These are phyloP conservation scores for Corynascus novoguineensis DNA, from an alignment of 495 filamentous ascomycete species.

Conservation along the genomic window DNA sequence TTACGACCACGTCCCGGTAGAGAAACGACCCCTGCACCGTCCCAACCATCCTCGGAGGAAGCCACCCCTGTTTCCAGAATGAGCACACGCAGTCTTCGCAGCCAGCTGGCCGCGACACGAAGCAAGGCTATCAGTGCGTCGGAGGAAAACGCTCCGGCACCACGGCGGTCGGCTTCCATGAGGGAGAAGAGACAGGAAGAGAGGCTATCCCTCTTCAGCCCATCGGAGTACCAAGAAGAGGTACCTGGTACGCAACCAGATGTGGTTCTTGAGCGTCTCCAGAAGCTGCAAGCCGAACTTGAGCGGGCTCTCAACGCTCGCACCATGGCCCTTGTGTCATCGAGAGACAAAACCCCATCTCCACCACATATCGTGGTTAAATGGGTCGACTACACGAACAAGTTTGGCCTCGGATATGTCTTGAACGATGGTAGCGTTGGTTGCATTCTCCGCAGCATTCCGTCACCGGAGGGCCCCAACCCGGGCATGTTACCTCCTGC, in stretches of 20 bases:
- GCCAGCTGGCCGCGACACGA: constrained; percentile 19
- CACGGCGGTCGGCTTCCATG: constrained; percentile 1
- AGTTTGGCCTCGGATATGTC: constrained; percentile 81
- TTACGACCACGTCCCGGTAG: constrained; percentile 1
- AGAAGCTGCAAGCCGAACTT: constrained; percentile 46
- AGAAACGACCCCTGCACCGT: not conserved
- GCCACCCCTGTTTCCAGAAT: constrained; percentile 9
- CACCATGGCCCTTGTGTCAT: constrained; percentile 44
- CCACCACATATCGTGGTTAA: constrained; percentile 64
- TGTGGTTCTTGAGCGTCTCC: constrained; percentile 45
- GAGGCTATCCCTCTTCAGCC: constrained; percentile 42
- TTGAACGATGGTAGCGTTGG: constrained; percentile 79
- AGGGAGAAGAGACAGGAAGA: constrained; percentile 23
- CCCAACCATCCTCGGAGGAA: constrained; percentile 14
- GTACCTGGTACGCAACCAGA: constrained; percentile 49
- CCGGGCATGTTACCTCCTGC: constrained; percentile 55
- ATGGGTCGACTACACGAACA: constrained; percentile 94
- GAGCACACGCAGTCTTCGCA: constrained; percentile 27
- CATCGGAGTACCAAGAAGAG: constrained; percentile 43
- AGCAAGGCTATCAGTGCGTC: constrained; percentile 13
- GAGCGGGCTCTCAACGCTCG: constrained; percentile 53
- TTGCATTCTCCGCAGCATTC: constrained; percentile 62
- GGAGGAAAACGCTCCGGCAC: constrained; percentile 9
- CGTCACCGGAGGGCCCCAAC: constrained; percentile 40
- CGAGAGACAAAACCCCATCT: constrained; percentile 36